Evolutionary conservation across 148 eudicot genomes (phyloP), one percentile per base, ranked within the genome.

Genomic region (Mesembryanthemum crystallinum): DNA sequence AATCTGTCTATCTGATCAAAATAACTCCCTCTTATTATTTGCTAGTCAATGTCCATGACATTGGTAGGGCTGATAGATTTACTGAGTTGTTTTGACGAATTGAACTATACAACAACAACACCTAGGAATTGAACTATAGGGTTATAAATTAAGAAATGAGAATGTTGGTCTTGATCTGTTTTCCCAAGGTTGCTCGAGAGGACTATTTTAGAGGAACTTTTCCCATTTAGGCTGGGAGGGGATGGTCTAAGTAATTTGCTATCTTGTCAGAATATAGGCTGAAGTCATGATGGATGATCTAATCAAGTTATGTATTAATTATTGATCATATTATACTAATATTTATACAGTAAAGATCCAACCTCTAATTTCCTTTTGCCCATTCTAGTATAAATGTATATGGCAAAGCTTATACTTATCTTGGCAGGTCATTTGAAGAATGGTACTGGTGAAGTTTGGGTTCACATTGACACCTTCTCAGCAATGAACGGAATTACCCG

Each of bases 401-500:
- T 75, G 66, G 64, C 62, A 63, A 55, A 52, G 5, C 33, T 75
- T 74, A 10, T 30, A 25, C 12, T 78, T 61, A 75, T 80, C 52
- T 71, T 77, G 71, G 78, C 86, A 93, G 98, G 91, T 18, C 63
- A 72, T 72, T 58, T 73, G 54, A 75, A 78, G 42, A 83, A 83
- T 42, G 81, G 67, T 74, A 84, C 83, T 68, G 86, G 66, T 71
- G 98, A 90, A 77, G 51, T 79, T 54, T 83, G 77, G 79, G 91
- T 89, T 77, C 98, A 94, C 72, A 80, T 94, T 64, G 98, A 94
- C 82, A 82, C 96, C 52, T 94, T 86, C 75, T 90, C 98, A 70
- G 98, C 98, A 55, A 94, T 94, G 86, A 94, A 89, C 76, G 98
- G 98, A 39, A 86, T 94, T 37, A 87, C 97, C 35, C 91, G 94